phyloP scores from a whole-genome alignment of 1,284 basidiomycete genomes.

The Cryptococcus hybrid region DNA sequence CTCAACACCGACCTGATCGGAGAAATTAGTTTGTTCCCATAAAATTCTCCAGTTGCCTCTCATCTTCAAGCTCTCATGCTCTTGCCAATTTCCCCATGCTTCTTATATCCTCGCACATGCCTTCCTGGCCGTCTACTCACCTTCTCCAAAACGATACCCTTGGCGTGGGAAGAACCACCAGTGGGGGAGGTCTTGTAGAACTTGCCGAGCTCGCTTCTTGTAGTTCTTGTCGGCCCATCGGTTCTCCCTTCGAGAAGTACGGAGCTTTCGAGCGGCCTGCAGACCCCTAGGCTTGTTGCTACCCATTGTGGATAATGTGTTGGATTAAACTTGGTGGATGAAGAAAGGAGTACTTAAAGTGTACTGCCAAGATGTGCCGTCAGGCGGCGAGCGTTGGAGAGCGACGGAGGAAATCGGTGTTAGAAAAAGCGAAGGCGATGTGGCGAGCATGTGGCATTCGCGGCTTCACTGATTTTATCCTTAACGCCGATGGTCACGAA shows the following conservation, averaged over 20 bases:
- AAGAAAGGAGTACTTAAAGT: too few species aligned
- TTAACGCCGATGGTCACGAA: too few species aligned
- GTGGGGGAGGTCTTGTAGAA: conserved; percentile 99
- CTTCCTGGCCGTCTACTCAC: conserved; percentile 30
- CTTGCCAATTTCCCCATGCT: neutral
- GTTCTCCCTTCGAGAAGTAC: conserved; percentile 90
- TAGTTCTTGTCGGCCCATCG: conserved; percentile 99
- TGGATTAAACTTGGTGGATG: too few species aligned
- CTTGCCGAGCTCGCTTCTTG: conserved; percentile 99
- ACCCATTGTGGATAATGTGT: conserved; percentile 47
- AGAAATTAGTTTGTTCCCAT: conserved; percentile 1
- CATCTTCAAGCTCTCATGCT: neutral
- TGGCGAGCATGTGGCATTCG: too few species aligned
- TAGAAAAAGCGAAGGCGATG: too few species aligned
- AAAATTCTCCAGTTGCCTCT: neutral
- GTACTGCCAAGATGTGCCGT: too few species aligned
- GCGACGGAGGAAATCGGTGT: too few species aligned
- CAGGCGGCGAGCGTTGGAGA: too few species aligned
- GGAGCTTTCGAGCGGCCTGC: conserved; percentile 98
- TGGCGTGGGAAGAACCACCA: conserved; percentile 98
- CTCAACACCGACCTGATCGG: conserved; percentile 58
- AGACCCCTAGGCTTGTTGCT: conserved; percentile 98
- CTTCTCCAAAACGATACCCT: conserved; percentile 99
- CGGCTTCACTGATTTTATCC: too few species aligned
- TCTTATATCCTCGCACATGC: conserved; percentile 1